These are phyloP conservation scores for Globisporangium rhizosaccharum DNA, from an alignment of 352 stramenopile genomes.

Conservation along the genomic window DNA sequence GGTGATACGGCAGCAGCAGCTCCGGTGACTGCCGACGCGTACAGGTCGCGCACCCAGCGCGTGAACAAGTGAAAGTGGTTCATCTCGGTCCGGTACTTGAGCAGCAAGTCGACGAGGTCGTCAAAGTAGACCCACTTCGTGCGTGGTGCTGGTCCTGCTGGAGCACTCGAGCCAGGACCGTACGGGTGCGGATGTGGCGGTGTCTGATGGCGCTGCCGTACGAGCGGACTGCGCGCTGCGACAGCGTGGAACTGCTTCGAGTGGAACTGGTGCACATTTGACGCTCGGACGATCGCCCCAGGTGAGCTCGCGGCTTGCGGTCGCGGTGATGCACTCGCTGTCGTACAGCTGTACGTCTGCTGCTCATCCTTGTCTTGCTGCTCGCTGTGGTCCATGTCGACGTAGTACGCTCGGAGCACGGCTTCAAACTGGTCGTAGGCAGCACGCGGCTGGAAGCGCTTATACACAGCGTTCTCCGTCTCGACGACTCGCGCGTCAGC, in stretches of 20 bases:
- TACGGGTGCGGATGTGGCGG: background rate
- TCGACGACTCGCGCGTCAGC: constrained; percentile 42
- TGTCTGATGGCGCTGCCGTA: constrained; percentile 20
- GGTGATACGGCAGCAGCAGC: background rate
- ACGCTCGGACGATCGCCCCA: constrained; percentile 23
- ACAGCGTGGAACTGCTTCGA: constrained; percentile 39
- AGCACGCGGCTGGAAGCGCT: constrained; percentile 40
- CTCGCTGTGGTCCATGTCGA: background rate
- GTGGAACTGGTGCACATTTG: constrained; percentile 65
- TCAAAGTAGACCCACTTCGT: constrained; percentile 49
- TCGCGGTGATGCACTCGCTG: background rate
- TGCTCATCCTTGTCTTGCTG: background rate
- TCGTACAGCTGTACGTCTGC: no score
- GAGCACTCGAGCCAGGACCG: background rate
- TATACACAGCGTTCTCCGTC: constrained; percentile 50
- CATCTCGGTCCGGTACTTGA: constrained; percentile 58
- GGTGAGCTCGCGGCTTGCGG: background rate
- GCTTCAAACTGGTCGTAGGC: constrained; percentile 45
- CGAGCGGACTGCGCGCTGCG: constrained; percentile 41
- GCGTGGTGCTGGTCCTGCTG: background rate
- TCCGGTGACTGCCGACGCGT: constrained; percentile 21
- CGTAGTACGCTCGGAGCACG: constrained; percentile 39
- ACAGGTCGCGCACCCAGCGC: constrained; percentile 51
- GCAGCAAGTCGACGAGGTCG: constrained; percentile 49
- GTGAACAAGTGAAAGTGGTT: constrained; percentile 61